phyloP scores from a whole-genome alignment of 2,329 filamentous ascomycete species.

The Tolypocladium inflatum region DNA sequence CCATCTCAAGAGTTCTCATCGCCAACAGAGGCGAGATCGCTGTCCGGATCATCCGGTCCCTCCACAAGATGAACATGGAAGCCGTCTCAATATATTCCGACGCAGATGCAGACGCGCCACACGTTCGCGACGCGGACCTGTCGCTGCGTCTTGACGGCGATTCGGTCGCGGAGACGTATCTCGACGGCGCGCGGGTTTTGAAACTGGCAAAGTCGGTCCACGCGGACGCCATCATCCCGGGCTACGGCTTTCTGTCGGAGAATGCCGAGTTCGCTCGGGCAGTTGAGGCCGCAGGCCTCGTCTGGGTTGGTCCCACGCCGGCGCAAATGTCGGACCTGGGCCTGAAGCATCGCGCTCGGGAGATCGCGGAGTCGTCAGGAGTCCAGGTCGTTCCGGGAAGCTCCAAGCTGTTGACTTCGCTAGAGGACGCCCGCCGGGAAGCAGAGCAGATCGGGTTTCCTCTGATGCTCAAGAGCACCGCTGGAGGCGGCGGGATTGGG shows the following conservation, averaged over 20 bases:
- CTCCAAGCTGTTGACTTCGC: slow-evolving; percentile 12
- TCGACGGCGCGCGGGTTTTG: slow-evolving; percentile 55
- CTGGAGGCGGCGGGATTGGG: slow-evolving; percentile 36
- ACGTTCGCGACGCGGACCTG: slow-evolving; percentile 58
- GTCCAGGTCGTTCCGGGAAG: slow-evolving; percentile 27
- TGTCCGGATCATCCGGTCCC: slow-evolving; percentile 58
- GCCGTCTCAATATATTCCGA: slow-evolving; percentile 63
- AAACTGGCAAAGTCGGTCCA: slow-evolving; percentile 37
- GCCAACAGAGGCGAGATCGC: slow-evolving; percentile 72
- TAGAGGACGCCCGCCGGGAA: slow-evolving; percentile 17
- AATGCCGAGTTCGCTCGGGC: slow-evolving; percentile 50
- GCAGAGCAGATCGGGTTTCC: slow-evolving; percentile 23
- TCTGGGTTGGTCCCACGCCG: slow-evolving; percentile 49
- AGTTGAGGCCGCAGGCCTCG: slow-evolving; percentile 42
- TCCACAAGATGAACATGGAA: slow-evolving; percentile 55
- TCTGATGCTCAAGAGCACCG: slow-evolving; percentile 38
- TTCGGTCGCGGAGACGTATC: slow-evolving; percentile 40
- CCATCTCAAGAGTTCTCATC: slow-evolving; percentile 39
- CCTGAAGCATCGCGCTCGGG: slow-evolving; percentile 26
- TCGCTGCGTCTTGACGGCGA: slow-evolving; percentile 52
- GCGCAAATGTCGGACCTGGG: slow-evolving; percentile 28
- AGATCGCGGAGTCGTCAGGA: slow-evolving; percentile 16
- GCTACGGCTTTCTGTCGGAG: slow-evolving; percentile 59
- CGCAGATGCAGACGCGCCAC: slow-evolving; percentile 52
- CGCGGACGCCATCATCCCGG: slow-evolving; percentile 52